Conservation (phyloP, 805 yeast genomes). For the Clavispora phyllophila region DNA sequence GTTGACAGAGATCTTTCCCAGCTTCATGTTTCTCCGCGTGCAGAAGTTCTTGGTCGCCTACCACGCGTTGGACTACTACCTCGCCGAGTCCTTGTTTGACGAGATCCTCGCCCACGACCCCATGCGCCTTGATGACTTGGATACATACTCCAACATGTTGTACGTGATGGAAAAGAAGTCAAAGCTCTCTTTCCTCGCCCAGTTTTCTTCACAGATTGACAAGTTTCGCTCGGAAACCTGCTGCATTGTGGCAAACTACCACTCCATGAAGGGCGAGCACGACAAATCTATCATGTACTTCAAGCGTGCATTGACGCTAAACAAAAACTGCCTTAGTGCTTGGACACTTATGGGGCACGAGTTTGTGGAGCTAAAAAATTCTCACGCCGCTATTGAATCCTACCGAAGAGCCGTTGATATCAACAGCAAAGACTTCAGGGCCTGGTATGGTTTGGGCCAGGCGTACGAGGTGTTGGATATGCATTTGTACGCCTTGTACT, state of each 20-base stretch:
- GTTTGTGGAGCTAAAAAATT: slow-evolving; percentile 90
- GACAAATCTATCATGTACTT: slow-evolving; percentile 93
- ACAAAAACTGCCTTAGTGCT: slow-evolving; percentile 77
- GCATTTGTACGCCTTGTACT: slow-evolving; percentile 88
- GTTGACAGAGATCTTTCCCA: slow-evolving; percentile 58
- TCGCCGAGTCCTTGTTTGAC: slow-evolving; percentile 78
- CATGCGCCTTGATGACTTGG: slow-evolving; percentile 82
- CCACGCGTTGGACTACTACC: slow-evolving; percentile 78
- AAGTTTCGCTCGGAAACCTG: slow-evolving; percentile 91
- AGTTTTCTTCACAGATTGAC: slow-evolving; percentile 75
- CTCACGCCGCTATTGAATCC: slow-evolving; percentile 96
- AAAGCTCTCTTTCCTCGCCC: slow-evolving; percentile 82
- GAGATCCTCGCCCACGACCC: slow-evolving; percentile 72
- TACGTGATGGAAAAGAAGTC: slow-evolving; percentile 89
- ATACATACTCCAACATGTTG: slow-evolving; percentile 87
- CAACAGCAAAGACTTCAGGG: slow-evolving; percentile 82
- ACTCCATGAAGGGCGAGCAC: slow-evolving; percentile 87
- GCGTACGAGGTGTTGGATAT: slow-evolving; percentile 95
- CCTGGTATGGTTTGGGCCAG: slow-evolving; percentile 98
- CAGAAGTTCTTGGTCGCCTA: slow-evolving; percentile 81
- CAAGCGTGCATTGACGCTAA: slow-evolving; percentile 78
- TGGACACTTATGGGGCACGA: slow-evolving; percentile 99
- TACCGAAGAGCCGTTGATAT: slow-evolving; percentile 91
- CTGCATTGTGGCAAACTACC: slow-evolving; percentile 89
- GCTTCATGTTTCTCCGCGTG: slow-evolving; percentile 65